Conservation (phyloP, 2,329 filamentous ascomycete genomes). For the Scedosporium minutisporum region DNA sequence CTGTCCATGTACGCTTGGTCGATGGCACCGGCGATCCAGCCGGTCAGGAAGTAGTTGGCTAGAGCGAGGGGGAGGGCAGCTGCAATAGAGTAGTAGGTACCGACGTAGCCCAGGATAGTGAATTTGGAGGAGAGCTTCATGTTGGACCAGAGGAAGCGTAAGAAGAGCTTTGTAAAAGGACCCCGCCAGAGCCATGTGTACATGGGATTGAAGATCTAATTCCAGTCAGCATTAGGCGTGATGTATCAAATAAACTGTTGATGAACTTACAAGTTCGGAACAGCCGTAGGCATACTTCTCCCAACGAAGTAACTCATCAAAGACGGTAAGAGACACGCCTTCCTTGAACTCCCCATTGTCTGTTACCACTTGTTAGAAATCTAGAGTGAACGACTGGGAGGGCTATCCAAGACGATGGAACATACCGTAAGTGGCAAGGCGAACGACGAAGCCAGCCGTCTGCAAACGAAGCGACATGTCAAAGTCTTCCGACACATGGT, state of each 20-base stretch:
- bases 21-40: slow-evolving; percentile 67
- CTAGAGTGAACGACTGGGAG: no score
- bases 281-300: slow-evolving; percentile 83
- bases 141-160: slow-evolving; percentile 60
- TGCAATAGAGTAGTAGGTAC: slow-evolving; percentile 71
- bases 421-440: slow-evolving; percentile 53
- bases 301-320: slow-evolving; percentile 77
- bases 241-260: slow-evolving; percentile 11
- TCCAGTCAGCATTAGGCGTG: background rate
- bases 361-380: background rate
- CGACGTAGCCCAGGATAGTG: slow-evolving; percentile 63
- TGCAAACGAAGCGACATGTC: slow-evolving; percentile 73
- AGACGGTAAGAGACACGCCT: slow-evolving; percentile 74
- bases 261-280: slow-evolving; percentile 48
- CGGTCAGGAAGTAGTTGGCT: slow-evolving; percentile 65
- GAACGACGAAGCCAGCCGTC: slow-evolving; percentile 61
- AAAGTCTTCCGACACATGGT: slow-evolving; percentile 72
- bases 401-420: background rate
- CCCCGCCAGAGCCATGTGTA: slow-evolving; percentile 63
- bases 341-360: slow-evolving; percentile 72
- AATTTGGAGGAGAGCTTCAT: slow-evolving; percentile 69
- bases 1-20: slow-evolving; percentile 74
- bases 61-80: slow-evolving; percentile 66
- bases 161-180: slow-evolving; percentile 72
- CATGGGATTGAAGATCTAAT: slow-evolving; percentile 60